Evolutionary conservation across 345 rosid species (phyloP), one percentile per base, ranked within the genome.

Genomic region (Eucalyptus urophylla): DNA sequence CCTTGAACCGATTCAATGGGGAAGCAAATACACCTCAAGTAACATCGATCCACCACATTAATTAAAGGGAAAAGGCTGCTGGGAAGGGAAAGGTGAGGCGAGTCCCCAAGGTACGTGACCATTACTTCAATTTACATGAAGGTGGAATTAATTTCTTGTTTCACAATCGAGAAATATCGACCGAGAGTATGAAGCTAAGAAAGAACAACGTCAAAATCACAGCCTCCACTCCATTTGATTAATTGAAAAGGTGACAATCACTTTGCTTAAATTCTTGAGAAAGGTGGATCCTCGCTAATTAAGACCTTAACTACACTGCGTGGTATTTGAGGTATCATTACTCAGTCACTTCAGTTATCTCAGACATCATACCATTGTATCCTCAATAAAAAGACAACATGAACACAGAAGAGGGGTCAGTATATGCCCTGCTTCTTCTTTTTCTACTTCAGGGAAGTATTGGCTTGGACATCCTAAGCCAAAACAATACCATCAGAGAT

Each of bases 401-500:
- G 88, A 45, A 87, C 50, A 49, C 27, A 81, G 89, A 86, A 49
- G 31, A 14, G 37, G 25, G 27, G 53, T 47, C 53, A 27, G 40
- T 50, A 31, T 65, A 10, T 7, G 24, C 45, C 2, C 47, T 89
- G 19, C 40, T 91, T 51, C 62, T 93, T 37, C 87, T 90, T 62
- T 62, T 87, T 37, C 69, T 92, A 49, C 25, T 92, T 49, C 86
- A 86, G 44, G 17, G 29, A n/a, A 51, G 88, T 54, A 51, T 12
- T 87, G 90, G 88, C 50, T 33, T 80, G 87, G 91, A 91, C 92
- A 90, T 81, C 37, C 90, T 95, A 31, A n/a, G 37, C 56, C 60
- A 76, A 87, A 21, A 27, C 90, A 89, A 92, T 49, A 85, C 90
- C 86, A 62, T 95, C 80, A 92, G 14, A 91, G 97, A 95, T n/a